phyloP scores from a whole-genome alignment of 768 basidiomycete genomes.

The Kwoniella dendrophila region DNA sequence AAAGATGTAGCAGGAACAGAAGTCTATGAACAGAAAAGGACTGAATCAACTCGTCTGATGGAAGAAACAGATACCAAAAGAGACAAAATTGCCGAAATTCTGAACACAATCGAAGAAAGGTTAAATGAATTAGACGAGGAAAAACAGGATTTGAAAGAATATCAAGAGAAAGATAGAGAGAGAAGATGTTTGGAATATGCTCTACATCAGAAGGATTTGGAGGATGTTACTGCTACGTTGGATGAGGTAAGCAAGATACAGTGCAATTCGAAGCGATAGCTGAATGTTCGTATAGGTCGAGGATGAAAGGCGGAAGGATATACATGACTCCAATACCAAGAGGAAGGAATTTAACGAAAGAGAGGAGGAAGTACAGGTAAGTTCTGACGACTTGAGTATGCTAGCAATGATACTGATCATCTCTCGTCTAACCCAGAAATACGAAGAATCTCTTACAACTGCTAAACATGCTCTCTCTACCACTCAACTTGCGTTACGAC shows the following conservation, averaged over 20 bases:
- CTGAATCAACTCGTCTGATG: conserved; percentile 95
- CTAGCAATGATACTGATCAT: not conserved
- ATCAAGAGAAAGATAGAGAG: conserved; percentile 87
- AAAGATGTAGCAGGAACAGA: conserved; percentile 99
- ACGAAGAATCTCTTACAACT: conserved; percentile 73
- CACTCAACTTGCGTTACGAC: conserved; percentile 68
- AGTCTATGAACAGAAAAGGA: conserved; percentile 90
- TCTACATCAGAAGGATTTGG: conserved; percentile 83
- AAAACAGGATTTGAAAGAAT: conserved; percentile 96
- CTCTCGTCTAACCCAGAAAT: conserved; percentile 60
- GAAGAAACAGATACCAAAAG: conserved; percentile 93
- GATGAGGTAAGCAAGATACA: conserved; percentile 67
- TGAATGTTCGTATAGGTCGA: conserved; percentile 56
- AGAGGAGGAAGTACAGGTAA: conserved; percentile 81
- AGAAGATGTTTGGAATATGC: conserved; percentile 93
- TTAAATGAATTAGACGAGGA: conserved; percentile 92
- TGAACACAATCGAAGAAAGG: conserved; percentile 87
- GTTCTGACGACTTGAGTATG: conserved; percentile 36
- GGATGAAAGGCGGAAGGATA: conserved; percentile 72
- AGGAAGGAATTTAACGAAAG: conserved; percentile 78
- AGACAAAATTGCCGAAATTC: conserved; percentile 82
- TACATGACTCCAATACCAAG: conserved; percentile 79
- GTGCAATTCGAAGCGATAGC: not conserved
- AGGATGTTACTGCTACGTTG: conserved; percentile 81
- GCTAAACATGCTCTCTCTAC: conserved; percentile 73